Base-by-base conservation (phyloP, 148 eudicot species). In the Rhododendron griersonianum region DNA sequence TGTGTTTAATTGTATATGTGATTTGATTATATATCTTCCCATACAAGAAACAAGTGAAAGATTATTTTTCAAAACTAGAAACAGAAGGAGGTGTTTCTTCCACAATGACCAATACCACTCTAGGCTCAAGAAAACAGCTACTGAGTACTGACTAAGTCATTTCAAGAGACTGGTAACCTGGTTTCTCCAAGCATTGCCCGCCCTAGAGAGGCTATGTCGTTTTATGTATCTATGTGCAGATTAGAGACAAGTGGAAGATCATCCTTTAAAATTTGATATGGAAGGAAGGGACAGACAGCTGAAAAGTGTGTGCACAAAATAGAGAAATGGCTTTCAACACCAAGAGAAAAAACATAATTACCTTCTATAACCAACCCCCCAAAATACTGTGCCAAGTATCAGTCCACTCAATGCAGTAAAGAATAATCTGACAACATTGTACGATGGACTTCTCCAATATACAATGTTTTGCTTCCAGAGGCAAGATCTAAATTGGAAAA, bases 371-470 rank as follows among this genome's bases (percentile, higher is more conserved):
- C 98, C 98, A 81, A 91, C 77, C 78, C 89, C 91, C 98, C 98
- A 96, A 86, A 93, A 96, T 57, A 96, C 85, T 13, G 93, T 79
- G 80, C 98, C 98, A 80, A 96, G 87, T 35, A 95, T 86, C 39
- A 95, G 14, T 48, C 90, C 98, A 87, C 92, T 88, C 55, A 95
- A 2, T 59, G 91, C 84, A 33, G 98, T 92, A 71, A 95, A 91
- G 67, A 95, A 90, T 80, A 96, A 84, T 87, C 98, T 92, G 89
- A 96, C 95, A 59, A 92, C 96, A 91, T 94, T 96, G 83, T 96
- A 96, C 25, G 90, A 85, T 18, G 98, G 98, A 84, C 94, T 93
- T 90, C 98, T 95, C 96, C 95, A 96, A 87, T 96, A 96, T 25
- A 95, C 94, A 63, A 92, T 88, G 84, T 83, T 81, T 89, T 96